These are phyloP conservation scores for Lycium barbarum DNA, from an alignment of 257 asterid genomes.

Conservation along the genomic window DNA sequence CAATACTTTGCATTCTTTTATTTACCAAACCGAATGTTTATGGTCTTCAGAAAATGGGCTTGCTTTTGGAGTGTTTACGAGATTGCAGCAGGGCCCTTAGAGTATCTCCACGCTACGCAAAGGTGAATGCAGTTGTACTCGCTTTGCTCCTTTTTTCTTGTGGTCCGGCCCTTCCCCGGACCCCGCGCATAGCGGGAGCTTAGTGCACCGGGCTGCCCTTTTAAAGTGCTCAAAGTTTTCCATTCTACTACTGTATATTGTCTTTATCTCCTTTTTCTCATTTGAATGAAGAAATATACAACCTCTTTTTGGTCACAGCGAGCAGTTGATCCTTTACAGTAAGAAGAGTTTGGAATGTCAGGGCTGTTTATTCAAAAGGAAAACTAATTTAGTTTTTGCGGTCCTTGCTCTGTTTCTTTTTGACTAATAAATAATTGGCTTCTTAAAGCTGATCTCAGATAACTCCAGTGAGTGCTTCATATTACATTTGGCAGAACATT, in stretches of 20 bases:
- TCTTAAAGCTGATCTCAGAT: not conserved
- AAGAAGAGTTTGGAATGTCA: conserved; percentile 8
- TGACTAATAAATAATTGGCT: not conserved
- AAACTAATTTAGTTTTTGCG: not conserved
- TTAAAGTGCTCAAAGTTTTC: not conserved
- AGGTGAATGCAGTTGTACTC: conserved; percentile 53
- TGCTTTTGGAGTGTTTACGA: conserved; percentile 64
- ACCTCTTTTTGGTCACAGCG: not conserved
- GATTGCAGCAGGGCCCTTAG: conserved; percentile 76
- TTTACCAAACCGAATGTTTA: not conserved
- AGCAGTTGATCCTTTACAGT: not conserved
- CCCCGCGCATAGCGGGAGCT: too few species aligned
- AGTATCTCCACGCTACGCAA: conserved; percentile 67
- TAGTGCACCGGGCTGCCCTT: too few species aligned
- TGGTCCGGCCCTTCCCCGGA: too few species aligned
- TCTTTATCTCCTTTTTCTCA: not conserved
- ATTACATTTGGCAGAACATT: not conserved
- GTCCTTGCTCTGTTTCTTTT: conserved; percentile 18
- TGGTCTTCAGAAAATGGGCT: conserved; percentile 78
- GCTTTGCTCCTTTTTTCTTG: conserved; percentile 5
- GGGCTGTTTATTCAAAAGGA: conserved; percentile 11
- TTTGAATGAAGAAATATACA: not conserved
- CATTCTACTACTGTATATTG: not conserved
- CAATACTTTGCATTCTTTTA: conserved; percentile 1
- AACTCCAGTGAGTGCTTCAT: conserved; percentile 1